Evolutionary conservation across 208 protist genomes (phyloP).

Genomic region (Porcisia deanei): DNA sequence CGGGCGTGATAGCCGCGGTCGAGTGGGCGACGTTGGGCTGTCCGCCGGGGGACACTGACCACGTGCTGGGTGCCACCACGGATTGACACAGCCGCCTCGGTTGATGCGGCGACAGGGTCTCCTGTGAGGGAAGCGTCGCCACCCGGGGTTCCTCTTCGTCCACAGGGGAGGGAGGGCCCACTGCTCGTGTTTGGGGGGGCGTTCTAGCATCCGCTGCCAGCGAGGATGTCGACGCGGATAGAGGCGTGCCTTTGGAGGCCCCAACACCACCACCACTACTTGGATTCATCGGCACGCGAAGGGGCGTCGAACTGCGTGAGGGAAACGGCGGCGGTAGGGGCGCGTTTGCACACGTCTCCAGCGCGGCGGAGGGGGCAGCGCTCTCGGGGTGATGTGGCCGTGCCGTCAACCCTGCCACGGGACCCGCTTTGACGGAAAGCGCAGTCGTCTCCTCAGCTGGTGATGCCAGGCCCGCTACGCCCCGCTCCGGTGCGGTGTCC

Average conservation of each 20-base stretch:
- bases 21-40: not conserved
- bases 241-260: not conserved
- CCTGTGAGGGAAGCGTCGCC: not conserved
- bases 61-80: not conserved
- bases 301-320: not conserved
- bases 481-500: not conserved
- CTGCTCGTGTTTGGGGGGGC: not conserved
- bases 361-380: not conserved
- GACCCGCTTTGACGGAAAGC: constrained; percentile 7
- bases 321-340: too few relatives aligned
- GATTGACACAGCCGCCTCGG: not conserved
- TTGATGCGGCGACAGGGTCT: not conserved
- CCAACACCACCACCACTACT: not conserved
- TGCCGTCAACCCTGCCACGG: not conserved
- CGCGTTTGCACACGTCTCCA: not conserved
- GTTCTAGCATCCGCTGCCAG: not conserved
- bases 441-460: not conserved
- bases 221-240: not conserved
- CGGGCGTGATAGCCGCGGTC: not conserved
- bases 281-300: not conserved
- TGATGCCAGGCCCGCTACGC: constrained; percentile 9
- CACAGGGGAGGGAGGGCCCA: not conserved
- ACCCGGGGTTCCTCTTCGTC: not conserved
- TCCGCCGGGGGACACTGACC: not conserved
- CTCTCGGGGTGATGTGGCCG: not conserved